phyloP scores from a whole-genome alignment of 164 flowering plant genomes.

The Nelumbo lutea region DNA sequence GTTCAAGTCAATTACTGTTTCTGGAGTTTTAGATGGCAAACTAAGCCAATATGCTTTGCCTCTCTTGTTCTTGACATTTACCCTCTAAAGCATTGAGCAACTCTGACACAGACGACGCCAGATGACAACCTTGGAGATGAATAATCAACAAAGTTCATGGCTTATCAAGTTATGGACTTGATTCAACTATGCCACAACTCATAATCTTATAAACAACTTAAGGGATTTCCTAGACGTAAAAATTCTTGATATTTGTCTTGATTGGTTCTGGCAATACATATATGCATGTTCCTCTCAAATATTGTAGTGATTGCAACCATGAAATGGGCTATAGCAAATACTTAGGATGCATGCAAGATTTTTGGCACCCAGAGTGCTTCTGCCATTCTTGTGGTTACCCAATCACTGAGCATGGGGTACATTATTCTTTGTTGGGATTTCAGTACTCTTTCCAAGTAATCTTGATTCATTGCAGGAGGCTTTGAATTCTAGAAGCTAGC shows the following conservation, averaged over 20 bases:
- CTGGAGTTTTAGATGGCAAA: background rate
- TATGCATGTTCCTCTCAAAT: slow-evolving; percentile 31
- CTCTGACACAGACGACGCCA: too few species aligned
- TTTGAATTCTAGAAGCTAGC: background rate
- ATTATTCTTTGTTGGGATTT: background rate
- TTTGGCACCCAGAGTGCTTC: slow-evolving; percentile 86
- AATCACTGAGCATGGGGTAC: slow-evolving; percentile 87
- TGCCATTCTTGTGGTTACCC: slow-evolving; percentile 65
- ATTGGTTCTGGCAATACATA: slow-evolving; percentile 1
- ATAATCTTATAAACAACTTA: background rate
- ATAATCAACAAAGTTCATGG: background rate
- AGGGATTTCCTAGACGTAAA: background rate
- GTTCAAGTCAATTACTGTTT: too few species aligned
- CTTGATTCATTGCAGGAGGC: background rate
- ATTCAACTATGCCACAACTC: background rate
- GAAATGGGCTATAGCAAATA: slow-evolving; percentile 72
- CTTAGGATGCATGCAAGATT: slow-evolving; percentile 79
- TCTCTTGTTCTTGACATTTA: too few species aligned
- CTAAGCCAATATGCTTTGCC: background rate
- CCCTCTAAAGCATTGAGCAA: too few species aligned
- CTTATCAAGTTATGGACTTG: background rate
- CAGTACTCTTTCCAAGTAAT: background rate
- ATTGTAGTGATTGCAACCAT: slow-evolving; percentile 73
- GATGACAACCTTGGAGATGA: too few species aligned
- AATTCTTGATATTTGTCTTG: background rate